Conservation (phyloP, 192 early-diverging fungal genomes). For the Umbelopsis ramanniana region DNA sequence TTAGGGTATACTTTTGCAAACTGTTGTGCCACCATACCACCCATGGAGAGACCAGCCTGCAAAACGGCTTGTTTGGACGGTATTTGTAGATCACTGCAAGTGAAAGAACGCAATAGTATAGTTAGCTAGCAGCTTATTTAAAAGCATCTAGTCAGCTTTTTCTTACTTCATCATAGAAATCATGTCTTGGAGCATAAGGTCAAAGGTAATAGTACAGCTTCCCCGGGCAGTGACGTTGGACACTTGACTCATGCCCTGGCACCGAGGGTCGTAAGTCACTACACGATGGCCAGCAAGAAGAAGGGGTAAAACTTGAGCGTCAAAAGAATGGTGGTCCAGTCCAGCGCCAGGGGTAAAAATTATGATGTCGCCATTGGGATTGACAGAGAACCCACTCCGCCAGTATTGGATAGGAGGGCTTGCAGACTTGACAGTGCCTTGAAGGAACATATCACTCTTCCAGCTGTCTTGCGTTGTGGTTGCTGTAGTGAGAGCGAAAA, state of each 20-base stretch:
- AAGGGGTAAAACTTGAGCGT: not conserved
- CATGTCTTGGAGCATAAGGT: constrained; percentile 19
- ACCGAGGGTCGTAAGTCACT: constrained; percentile 10
- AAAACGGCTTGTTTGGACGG: not conserved
- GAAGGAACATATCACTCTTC: not conserved
- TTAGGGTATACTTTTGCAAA: constrained; percentile 6
- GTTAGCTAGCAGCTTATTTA: not conserved
- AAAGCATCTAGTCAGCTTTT: not conserved
- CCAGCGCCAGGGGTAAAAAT: constrained; percentile 10
- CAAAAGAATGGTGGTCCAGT: constrained; percentile 10
- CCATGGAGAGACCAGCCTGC: constrained; percentile 18
- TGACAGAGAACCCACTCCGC: not conserved
- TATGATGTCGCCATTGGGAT: constrained; percentile 6
- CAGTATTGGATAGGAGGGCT: constrained; percentile 9
- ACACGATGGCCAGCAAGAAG: constrained; percentile 3
- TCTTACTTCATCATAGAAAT: not conserved
- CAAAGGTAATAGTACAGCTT: constrained; percentile 14
- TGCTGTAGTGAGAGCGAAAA: not conserved
- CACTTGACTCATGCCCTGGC: constrained; percentile 16
- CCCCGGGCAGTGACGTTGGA: not conserved
- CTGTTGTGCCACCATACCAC: constrained; percentile 21
- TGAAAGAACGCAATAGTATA: not conserved
- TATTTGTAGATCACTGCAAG: not conserved
- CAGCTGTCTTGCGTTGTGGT: not conserved
- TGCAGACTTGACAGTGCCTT: not conserved